Evolutionary conservation across 345 rosid species (phyloP).

Genomic region (Corymbia maculata): DNA sequence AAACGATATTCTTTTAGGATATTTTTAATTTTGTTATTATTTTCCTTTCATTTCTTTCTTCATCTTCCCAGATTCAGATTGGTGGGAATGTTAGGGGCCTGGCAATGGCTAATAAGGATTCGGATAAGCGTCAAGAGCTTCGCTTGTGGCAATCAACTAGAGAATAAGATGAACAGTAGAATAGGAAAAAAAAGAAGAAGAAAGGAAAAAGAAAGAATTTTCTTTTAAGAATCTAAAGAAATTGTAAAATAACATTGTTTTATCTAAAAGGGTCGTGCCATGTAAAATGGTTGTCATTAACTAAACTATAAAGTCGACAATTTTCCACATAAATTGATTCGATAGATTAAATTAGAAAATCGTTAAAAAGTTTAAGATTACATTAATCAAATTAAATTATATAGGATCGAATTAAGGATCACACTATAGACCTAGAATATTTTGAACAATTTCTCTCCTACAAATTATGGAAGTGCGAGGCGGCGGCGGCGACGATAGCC

Average conservation of each 20-base stretch:
- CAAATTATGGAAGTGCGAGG: not conserved
- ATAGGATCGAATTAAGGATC: not conserved
- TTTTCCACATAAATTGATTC: not conserved
- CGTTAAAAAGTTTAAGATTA: too few species aligned
- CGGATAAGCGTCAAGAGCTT: not conserved
- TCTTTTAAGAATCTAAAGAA: not conserved
- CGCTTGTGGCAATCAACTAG: rapidly evolving
- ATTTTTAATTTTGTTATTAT: not conserved
- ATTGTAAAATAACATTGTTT: rapidly evolving
- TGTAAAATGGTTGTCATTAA: rapidly evolving
- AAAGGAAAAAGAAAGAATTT: rapidly evolving
- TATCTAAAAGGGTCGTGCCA: not conserved
- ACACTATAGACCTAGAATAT: rapidly evolving
- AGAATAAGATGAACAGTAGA: not conserved
- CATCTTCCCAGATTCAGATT: not conserved
- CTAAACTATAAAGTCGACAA: rapidly evolving
- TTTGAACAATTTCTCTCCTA: not conserved
- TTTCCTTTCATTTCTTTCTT: not conserved
- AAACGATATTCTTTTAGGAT: not conserved
- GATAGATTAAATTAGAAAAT: not conserved
- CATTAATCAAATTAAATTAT: too few species aligned
- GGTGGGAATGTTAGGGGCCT: not conserved
- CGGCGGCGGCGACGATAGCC: not conserved
- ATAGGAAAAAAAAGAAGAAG: not conserved
- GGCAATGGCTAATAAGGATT: not conserved